These are phyloP conservation scores for Pisolithus marmoratus DNA, from an alignment of 768 basidiomycete species.

Conservation along the genomic window DNA sequence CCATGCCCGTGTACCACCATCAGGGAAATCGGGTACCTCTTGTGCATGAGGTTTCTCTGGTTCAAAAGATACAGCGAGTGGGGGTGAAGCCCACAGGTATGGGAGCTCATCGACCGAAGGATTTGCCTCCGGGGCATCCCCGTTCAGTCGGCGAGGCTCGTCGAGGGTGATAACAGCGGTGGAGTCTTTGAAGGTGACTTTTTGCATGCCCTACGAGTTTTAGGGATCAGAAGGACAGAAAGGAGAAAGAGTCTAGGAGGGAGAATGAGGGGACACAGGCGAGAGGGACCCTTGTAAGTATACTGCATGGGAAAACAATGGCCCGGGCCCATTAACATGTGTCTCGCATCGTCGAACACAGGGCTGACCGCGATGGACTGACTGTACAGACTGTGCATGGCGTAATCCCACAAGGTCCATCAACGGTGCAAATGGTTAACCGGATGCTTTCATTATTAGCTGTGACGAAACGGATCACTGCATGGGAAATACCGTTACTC, in stretches of 20 bases:
- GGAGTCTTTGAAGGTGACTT: neutral
- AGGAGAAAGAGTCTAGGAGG: neutral
- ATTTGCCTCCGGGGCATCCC: neutral
- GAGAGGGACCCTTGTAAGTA: neutral
- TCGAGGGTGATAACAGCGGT: neutral
- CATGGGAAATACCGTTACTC: too few relatives aligned
- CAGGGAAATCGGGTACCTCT: slow-evolving; percentile 3
- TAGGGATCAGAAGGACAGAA: neutral
- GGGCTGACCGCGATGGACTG: neutral
- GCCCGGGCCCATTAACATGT: neutral
- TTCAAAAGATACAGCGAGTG: neutral
- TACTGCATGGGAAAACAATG: neutral
- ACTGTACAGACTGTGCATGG: too few relatives aligned
- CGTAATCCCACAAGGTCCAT: neutral
- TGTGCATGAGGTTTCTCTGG: neutral
- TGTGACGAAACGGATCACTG: too few relatives aligned
- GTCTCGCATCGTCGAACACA: neutral
- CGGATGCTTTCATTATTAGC: too few relatives aligned
- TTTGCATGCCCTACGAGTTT: neutral
- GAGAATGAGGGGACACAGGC: neutral
- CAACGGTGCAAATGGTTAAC: too few relatives aligned
- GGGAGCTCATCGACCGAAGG: neutral
- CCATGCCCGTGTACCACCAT: slow-evolving; percentile 9
- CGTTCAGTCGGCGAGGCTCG: neutral
- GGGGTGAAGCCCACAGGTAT: neutral